Evolutionary conservation across 768 basidiomycete species (phyloP), one percentile per base, ranked within the genome.

Genomic region (Myochromella boudieri): DNA sequence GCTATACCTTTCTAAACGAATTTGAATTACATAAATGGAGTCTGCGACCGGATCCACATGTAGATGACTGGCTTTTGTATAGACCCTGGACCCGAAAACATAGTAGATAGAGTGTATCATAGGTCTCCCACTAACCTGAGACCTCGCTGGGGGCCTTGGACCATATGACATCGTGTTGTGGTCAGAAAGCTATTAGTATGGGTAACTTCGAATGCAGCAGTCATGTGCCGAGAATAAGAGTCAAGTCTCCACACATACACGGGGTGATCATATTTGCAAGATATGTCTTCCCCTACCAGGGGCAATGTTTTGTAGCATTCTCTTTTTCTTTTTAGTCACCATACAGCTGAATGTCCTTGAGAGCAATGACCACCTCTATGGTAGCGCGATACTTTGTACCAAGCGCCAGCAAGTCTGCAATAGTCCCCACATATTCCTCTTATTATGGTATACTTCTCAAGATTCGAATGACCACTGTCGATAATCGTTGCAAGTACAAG

Each of bases 331-430:
- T 39, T 3, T 43, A 31, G 11, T 31, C 18, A 20, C 18, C n/a
- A 26, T 51, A 51, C 21, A 51, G 43, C 17, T 39, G 20, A 14
- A 52, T 48, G 18, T 52, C 46, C n/a, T 43, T 42, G 5, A 52
- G 42, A 17, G 37, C 29, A 11, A 27, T 36, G 2, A 52, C 21
- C 15, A 52, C 25, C 9, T 52, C 51, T n/a, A n/a, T 28, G 39
- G 48, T 52, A 0, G 21, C 32, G 4, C 42, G 51, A n/a, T 40
- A 38, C 3, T 4, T 33, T 28, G 34, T 20, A 12, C 24, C 6
- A 10, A 29, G 11, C 25, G 14, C 52, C 52, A 53, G n/a, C 47
- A 53, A 17, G 10, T 26, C 14, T 28, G 5, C 14, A 53, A n/a
- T 5, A 52, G 4, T 15, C 33, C n/a, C 51, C 46, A 48, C 17